A percentile compares a stretch with the other conserved stretches of the same genome.
Evolutionary conservation across 2,329 filamentous ascomycete genomes (phyloP).

Genomic region (Diplodia scrobiculata): DNA sequence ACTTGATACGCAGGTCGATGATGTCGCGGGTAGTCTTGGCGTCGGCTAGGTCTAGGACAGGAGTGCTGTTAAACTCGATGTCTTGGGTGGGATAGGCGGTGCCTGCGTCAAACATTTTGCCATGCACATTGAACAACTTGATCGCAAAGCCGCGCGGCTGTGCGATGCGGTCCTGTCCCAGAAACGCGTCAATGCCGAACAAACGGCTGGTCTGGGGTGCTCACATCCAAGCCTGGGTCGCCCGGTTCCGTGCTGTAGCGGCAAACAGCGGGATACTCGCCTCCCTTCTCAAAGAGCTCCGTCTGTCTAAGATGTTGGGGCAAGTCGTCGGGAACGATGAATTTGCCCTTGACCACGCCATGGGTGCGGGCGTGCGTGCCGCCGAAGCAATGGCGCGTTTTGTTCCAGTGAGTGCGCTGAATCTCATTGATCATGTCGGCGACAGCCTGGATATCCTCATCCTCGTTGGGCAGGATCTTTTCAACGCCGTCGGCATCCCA

Average conservation of each 20-base stretch:
- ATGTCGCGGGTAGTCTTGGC: constrained; percentile 52
- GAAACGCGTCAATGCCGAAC: neutral
- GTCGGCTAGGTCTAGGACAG: constrained; percentile 52
- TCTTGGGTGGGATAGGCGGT: constrained; percentile 47
- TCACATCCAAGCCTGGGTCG: constrained; percentile 45
- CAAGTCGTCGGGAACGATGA: constrained; percentile 48
- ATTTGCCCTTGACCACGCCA: constrained; percentile 52
- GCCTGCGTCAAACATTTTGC: constrained; percentile 47
- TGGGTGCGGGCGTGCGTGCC: constrained; percentile 53
- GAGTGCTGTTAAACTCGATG: constrained; percentile 55
- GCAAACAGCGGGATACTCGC: constrained; percentile 42
- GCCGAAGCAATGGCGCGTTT: constrained; percentile 43
- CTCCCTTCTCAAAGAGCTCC: constrained; percentile 42
- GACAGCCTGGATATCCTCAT: constrained; percentile 51
- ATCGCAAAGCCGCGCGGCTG: constrained; percentile 54
- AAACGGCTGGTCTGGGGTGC: neutral
- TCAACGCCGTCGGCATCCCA: constrained; percentile 50
- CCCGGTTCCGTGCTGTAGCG: constrained; percentile 47
- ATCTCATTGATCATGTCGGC: constrained; percentile 52
- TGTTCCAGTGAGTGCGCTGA: constrained; percentile 51
- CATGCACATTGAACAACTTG: constrained; percentile 55
- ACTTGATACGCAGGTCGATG: constrained; percentile 46
- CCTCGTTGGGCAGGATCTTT: constrained; percentile 45
- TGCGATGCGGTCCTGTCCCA: constrained; percentile 44
- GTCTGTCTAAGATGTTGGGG: constrained; percentile 50